These are phyloP conservation scores for Nectriaceae sp. DNA, from an alignment of 2,329 filamentous ascomycete genomes.

Conservation along the genomic window DNA sequence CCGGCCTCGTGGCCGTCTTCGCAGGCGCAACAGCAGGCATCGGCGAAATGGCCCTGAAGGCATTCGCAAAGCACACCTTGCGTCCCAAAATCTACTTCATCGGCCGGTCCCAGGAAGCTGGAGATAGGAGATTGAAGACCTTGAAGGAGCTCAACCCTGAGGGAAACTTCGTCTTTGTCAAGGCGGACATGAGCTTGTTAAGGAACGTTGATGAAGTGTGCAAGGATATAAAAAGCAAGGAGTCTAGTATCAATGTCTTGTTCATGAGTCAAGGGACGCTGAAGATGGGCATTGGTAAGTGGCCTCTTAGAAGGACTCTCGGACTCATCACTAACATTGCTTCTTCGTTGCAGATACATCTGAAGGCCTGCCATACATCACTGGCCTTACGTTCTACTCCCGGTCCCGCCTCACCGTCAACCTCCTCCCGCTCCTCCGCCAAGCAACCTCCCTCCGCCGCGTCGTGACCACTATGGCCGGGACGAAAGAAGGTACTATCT, in stretches of 20 bases:
- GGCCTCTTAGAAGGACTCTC: neutral
- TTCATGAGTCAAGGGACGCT: constrained; percentile 45
- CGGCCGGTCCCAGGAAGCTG: constrained; percentile 44
- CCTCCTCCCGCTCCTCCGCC: constrained; percentile 55
- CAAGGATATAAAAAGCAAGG: constrained; percentile 43
- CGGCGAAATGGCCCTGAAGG: constrained; percentile 48
- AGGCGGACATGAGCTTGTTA: constrained; percentile 51
- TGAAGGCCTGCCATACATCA: constrained; percentile 57
- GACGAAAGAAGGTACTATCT: constrained; percentile 18
- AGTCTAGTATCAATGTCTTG: constrained; percentile 47
- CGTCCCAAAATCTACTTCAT: constrained; percentile 53
- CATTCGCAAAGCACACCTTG: constrained; percentile 42
- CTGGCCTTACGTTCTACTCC: constrained; percentile 56
- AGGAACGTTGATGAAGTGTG: constrained; percentile 52
- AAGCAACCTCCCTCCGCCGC: constrained; percentile 16
- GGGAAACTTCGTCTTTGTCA: constrained; percentile 49
- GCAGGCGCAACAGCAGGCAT: constrained; percentile 59
- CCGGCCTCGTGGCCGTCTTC: constrained; percentile 47
- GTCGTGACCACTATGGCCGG: constrained; percentile 30
- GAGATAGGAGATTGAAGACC: constrained; percentile 41
- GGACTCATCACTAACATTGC: neutral
- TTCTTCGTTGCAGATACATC: constrained; percentile 47
- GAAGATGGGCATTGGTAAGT: constrained; percentile 22
- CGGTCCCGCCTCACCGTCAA: constrained; percentile 59
- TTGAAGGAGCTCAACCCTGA: constrained; percentile 43